A percentile compares a stretch with the other conserved stretches of the same genome.
These are phyloP conservation scores for Botryotinia globosa DNA, from an alignment of 2,329 filamentous ascomycete genomes.

Conservation along the genomic window DNA sequence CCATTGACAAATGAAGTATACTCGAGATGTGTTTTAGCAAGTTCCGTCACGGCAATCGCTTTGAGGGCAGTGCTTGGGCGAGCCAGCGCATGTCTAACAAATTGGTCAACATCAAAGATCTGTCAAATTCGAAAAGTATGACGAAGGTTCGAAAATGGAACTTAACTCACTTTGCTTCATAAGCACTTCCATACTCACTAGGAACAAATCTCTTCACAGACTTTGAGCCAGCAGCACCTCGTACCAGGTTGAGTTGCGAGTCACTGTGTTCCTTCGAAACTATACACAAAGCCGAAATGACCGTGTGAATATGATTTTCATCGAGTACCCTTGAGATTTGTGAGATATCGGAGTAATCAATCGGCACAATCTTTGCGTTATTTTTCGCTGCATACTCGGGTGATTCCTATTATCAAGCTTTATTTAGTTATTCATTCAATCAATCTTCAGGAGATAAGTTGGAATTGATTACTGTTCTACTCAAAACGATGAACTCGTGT, in stretches of 20 bases:
- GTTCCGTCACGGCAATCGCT: slow-evolving; percentile 10
- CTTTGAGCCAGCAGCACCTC: slow-evolving; percentile 36
- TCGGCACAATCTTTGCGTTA: not conserved
- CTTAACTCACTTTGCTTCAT: slow-evolving; percentile 30
- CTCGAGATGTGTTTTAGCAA: slow-evolving; percentile 25
- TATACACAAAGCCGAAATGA: slow-evolving; percentile 41
- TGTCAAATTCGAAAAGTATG: not conserved
- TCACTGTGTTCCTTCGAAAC: slow-evolving; percentile 37
- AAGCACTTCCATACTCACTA: slow-evolving; percentile 43
- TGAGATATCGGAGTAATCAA: slow-evolving; percentile 1
- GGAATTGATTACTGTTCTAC: slow-evolving; percentile 32
- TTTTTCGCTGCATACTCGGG: not conserved
- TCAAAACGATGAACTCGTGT: slow-evolving; percentile 36
- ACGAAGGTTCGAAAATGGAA: not conserved
- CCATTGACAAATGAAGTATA: slow-evolving; percentile 31
- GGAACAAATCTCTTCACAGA: slow-evolving; percentile 41
- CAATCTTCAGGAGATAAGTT: not conserved
- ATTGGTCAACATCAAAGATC: not conserved
- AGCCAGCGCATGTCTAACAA: not conserved
- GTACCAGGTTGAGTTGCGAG: slow-evolving; percentile 39
- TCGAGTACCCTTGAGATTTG: slow-evolving; percentile 19
- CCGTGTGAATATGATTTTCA: slow-evolving; percentile 31
- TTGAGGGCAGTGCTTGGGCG: slow-evolving; percentile 14
- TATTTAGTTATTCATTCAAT: not conserved
- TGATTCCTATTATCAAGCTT: not conserved